Base-by-base conservation (phyloP, 2,329 filamentous ascomycete genomes). In the Clonostachys rosea region DNA sequence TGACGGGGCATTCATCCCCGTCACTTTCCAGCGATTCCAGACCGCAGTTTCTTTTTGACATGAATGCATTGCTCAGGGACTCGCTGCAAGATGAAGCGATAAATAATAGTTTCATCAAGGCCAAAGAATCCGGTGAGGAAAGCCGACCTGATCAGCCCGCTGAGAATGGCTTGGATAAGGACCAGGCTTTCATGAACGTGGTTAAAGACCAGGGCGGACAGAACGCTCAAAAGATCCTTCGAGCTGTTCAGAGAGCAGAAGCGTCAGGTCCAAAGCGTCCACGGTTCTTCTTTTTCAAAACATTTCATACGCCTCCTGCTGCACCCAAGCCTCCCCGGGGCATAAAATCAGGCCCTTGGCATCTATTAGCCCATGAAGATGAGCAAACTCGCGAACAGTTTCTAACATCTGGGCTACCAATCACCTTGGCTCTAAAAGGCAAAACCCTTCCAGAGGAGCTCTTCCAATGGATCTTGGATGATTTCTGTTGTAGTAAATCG, bases 401-500 rank as follows among this genome's bases (percentile, higher is more conserved):
- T 36, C 77, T 90, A 46, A 64, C 81, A 20, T 83, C 80, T 17
- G 86, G 86, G 2, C 66, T 86, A 47, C 73, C 83, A 2, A 74
- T 79, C 47, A 74, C 79, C 41, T 67, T 84, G 13, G 44, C 67
- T 5, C 46, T 42, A 6, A 59, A 59, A 42, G 53, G 48, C 2
- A 55, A 55, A 12, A 53, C 51, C 9, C 59, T 90, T 12, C 81
- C 86, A 0, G 79, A 88, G 50, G 76, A 85, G 47, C 58, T 90
- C 1, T 74, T 89, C 44, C 56, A 75, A 14, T 91, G 87, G 87
- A 68, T 89, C 4, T 58, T 87, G 6, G 66, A 78, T 44, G 76
- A 84, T 65, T 67, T 84, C 18, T 79, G 76, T 47, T 59, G 69
- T 3, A 82, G 87, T 55, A 64, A 68, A 39, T 75, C 76, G 34